Conservation (phyloP, 768 basidiomycete species). For the Leccinum subtestaceum region DNA sequence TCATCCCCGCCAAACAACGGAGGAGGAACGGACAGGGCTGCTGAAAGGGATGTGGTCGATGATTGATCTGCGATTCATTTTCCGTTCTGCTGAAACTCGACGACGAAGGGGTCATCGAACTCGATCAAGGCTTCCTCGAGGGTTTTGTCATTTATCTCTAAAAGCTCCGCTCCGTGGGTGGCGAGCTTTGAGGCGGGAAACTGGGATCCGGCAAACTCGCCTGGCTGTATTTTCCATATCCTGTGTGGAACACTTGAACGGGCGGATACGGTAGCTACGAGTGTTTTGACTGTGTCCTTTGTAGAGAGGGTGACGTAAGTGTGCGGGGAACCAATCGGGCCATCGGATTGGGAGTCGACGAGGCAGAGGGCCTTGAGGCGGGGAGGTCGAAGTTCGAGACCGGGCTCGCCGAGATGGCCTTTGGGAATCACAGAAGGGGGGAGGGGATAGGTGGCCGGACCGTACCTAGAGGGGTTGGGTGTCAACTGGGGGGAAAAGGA, state of each 20-base stretch:
- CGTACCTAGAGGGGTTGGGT: slow-evolving; percentile 60
- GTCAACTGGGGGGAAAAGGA: slow-evolving; percentile 1
- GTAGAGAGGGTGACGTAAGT: slow-evolving; percentile 47
- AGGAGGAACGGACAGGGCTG: slow-evolving; percentile 31
- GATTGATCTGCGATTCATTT: slow-evolving; percentile 54
- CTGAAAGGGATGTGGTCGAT: slow-evolving; percentile 1
- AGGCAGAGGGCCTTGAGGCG: slow-evolving; percentile 56
- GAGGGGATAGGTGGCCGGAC: slow-evolving; percentile 51
- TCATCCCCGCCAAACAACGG: slow-evolving; percentile 56
- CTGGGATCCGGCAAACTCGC: slow-evolving; percentile 32
- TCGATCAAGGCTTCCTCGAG: slow-evolving; percentile 59
- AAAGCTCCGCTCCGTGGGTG: slow-evolving; percentile 36
- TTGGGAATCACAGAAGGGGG: slow-evolving; percentile 66
- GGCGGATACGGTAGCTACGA: slow-evolving; percentile 38
- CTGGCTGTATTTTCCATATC: slow-evolving; percentile 58
- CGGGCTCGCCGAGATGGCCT: slow-evolving; percentile 47
- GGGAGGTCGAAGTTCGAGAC: slow-evolving; percentile 74
- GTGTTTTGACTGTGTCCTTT: slow-evolving; percentile 46
- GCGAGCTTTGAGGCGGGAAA: slow-evolving; percentile 28
- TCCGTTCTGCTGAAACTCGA: slow-evolving; percentile 66
- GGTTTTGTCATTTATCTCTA: slow-evolving; percentile 43
- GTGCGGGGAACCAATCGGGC: slow-evolving; percentile 30
- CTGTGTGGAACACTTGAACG: slow-evolving; percentile 43
- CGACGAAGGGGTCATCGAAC: slow-evolving; percentile 65
- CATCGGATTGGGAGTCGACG: slow-evolving; percentile 25